Conservation (phyloP, 1,284 basidiomycete species). For the Rhodotorula sp. region DNA sequence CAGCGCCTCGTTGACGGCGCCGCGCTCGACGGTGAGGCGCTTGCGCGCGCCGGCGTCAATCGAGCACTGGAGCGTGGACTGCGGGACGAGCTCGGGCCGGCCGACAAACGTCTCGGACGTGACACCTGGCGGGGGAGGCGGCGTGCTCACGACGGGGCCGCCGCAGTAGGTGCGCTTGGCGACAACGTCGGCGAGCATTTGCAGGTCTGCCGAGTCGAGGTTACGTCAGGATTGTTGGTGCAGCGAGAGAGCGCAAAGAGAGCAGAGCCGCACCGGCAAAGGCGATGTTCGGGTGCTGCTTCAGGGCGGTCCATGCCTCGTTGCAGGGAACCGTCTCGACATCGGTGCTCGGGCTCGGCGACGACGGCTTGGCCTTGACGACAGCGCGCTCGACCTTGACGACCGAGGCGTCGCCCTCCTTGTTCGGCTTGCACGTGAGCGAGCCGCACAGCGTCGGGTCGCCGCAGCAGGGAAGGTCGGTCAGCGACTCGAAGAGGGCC, state of each 20-base stretch:
- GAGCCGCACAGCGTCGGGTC: conserved; percentile 44
- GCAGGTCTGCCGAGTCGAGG: conserved; percentile 39
- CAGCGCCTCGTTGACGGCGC: conserved; percentile 44
- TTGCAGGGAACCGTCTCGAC: conserved; percentile 43
- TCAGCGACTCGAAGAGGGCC: conserved; percentile 38
- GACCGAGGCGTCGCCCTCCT: not conserved
- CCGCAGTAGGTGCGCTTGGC: conserved; percentile 43
- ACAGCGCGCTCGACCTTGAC: not conserved
- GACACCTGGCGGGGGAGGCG: conserved; percentile 1
- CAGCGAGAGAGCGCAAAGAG: too few species aligned
- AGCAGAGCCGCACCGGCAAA: conserved; percentile 32
- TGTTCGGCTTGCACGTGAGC: conserved; percentile 31
- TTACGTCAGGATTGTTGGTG: too few species aligned
- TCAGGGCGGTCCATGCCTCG: conserved; percentile 44
- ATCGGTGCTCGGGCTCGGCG: conserved; percentile 21
- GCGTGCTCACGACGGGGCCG: conserved; percentile 23
- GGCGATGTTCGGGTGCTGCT: conserved; percentile 46
- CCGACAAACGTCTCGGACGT: not conserved
- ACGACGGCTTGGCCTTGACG: conserved; percentile 14
- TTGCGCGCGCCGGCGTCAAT: conserved; percentile 31
- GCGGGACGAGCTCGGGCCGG: conserved; percentile 12
- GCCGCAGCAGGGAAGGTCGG: conserved; percentile 45
- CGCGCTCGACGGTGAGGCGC: conserved; percentile 41
- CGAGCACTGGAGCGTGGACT: conserved; percentile 22
- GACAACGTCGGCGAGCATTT: conserved; percentile 48